These are phyloP conservation scores for Solanum hybrid DNA, from an alignment of 305 asterid species.

Conservation along the genomic window DNA sequence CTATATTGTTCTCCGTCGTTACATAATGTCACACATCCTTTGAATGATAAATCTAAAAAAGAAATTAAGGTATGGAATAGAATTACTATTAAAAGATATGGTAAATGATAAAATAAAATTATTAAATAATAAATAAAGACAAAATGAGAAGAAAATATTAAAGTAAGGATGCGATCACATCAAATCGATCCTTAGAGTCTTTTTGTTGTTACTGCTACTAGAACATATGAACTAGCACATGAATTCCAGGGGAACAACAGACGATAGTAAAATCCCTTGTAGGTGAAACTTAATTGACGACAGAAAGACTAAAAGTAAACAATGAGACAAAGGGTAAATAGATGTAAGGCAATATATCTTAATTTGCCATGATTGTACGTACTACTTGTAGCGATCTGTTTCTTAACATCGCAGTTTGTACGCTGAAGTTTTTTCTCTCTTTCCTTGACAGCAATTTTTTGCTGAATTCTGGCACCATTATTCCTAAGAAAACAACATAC, in stretches of 20 bases:
- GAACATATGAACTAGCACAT: not conserved
- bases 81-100: not conserved
- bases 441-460: not conserved
- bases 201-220: not conserved
- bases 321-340: not conserved
- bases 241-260: not conserved
- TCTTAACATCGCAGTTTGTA: not conserved
- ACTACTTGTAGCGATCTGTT: not conserved
- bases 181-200: fast-evolving
- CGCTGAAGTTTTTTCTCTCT: not conserved
- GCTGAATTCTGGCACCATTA: not conserved
- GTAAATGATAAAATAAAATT: not conserved
- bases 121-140: no score
- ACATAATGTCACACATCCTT: not conserved
- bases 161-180: no score
- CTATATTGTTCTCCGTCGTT: no score
- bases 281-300: not conserved
- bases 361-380: not conserved
- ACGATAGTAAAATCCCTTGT: not conserved
- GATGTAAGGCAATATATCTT: not conserved
- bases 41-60: not conserved
- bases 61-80: no score
- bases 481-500: not conserved
- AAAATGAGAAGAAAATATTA: not conserved
- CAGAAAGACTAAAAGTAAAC: not conserved